These are phyloP conservation scores for Hortaea sp. DNA, from an alignment of 2,329 filamentous ascomycete species.

Conservation along the genomic window DNA sequence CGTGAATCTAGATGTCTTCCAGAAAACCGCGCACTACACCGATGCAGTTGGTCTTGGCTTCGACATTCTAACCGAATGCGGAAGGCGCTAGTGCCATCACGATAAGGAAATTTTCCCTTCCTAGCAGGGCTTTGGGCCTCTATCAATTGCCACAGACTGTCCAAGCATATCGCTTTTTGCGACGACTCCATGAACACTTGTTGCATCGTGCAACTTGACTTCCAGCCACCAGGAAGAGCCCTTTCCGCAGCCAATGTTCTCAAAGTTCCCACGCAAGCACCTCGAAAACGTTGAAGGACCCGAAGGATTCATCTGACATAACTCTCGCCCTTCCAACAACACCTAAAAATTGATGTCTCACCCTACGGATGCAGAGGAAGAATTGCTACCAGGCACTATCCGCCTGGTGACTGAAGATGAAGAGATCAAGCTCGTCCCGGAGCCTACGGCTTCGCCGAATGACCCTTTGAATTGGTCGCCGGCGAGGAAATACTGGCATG, in stretches of 20 bases:
- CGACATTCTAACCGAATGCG: background rate
- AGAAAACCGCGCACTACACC: too few relatives aligned
- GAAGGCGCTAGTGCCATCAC: background rate
- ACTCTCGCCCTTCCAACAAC: background rate
- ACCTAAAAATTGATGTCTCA: background rate
- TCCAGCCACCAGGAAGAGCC: too few relatives aligned
- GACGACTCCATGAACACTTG: background rate
- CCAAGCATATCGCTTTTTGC: background rate
- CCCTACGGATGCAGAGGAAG: background rate
- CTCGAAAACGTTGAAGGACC: background rate
- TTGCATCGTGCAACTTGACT: too few relatives aligned
- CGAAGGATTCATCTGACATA: background rate
- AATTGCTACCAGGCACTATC: background rate
- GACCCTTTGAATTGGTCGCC: slow-evolving; percentile 22
- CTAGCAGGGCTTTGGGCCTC: background rate
- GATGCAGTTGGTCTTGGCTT: too few relatives aligned
- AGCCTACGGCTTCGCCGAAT: slow-evolving; percentile 3
- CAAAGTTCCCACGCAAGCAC: background rate
- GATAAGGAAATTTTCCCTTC: background rate
- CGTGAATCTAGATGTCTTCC: too few relatives aligned
- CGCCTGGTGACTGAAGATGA: slow-evolving; percentile 2
- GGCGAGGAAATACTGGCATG: slow-evolving; percentile 24
- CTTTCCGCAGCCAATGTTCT: too few relatives aligned
- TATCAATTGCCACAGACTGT: background rate
- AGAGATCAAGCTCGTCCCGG: slow-evolving; percentile 1